Evolutionary conservation across 352 stramenopile genomes (phyloP).

Genomic region (Phytophthora tubulina): DNA sequence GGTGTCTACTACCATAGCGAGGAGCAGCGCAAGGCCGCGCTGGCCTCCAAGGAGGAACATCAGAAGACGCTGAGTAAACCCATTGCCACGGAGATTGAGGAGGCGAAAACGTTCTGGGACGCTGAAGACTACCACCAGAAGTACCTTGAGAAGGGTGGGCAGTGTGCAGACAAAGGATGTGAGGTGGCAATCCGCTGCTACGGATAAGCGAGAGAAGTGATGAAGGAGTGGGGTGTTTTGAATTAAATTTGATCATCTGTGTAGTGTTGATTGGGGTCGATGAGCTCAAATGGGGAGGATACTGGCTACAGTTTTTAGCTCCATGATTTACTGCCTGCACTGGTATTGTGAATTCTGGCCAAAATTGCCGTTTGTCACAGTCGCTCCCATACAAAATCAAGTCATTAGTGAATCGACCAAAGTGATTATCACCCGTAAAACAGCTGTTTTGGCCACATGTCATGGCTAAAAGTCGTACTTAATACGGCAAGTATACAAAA

Average conservation of each 20-base stretch:
- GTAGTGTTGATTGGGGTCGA: too few relatives aligned
- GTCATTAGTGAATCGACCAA: too few relatives aligned
- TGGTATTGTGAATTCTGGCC: too few relatives aligned
- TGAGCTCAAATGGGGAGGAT: too few relatives aligned
- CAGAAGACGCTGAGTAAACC: constrained; percentile 75
- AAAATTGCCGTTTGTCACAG: too few relatives aligned
- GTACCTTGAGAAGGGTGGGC: constrained; percentile 97
- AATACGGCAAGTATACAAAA: too few relatives aligned
- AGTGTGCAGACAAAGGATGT: constrained; percentile 93
- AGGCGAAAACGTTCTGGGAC: constrained; percentile 90
- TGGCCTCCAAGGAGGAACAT: constrained; percentile 72
- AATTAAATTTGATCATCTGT: background rate
- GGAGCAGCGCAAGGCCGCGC: constrained; percentile 82
- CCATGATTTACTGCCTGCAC: too few relatives aligned
- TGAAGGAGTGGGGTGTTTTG: background rate
- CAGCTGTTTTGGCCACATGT: too few relatives aligned
- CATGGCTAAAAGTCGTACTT: too few relatives aligned
- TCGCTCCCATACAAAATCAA: too few relatives aligned
- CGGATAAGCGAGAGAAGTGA: constrained; percentile 49
- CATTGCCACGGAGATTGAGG: constrained; percentile 94
- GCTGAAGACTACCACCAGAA: constrained; percentile 97
- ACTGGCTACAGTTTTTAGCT: too few relatives aligned
- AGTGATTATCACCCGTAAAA: too few relatives aligned
- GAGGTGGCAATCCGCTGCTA: constrained; percentile 94
- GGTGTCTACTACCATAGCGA: constrained; percentile 96